Evolutionary conservation across 306 rosid species (phyloP), one percentile per base, ranked within the genome.

Genomic region (Quercus glauca): DNA sequence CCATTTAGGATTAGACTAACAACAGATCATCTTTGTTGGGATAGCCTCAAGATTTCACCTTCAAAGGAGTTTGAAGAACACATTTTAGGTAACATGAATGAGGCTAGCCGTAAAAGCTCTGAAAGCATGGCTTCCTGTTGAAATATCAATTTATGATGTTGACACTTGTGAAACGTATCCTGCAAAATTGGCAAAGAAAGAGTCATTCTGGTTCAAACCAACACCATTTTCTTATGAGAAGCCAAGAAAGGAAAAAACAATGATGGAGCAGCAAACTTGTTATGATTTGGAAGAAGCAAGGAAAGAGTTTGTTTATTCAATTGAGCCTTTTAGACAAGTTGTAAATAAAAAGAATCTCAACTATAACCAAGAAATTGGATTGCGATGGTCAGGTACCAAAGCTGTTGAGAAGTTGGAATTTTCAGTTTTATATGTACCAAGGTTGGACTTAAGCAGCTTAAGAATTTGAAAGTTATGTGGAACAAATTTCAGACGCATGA

Each of bases 321-420:
- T 90, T 37, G 74, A 87, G 83, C 87, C 94, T 19, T 83, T 87
- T 76, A 55, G 81, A 6, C 85, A 83, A 13, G 21, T 87, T 3
- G 71, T 80, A 51, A 85, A 35, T 81, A 82, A 67, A 68, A 82
- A 91, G 59, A 77, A 70, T 61, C 87, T 88, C 2, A 76, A 77
- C 23, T 83, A 78, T 75, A 85, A 80, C 77, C 91, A 89, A 19
- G 86, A 88, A 81, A 88, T 88, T 74, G 91, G 92, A 43, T 69
- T 87, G 45, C 81, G 85, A 3, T 78, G 86, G 82, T 82, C 82
- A 9, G 76, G 77, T 58, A 33, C 75, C 73, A 67, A 60, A 33
- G 31, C 59, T 10, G 43, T 56, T 0, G 79, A 78, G 15, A 76
- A 76, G 15, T 81, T 87, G 2, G 88, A 88, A 41, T 87, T 87